Base-by-base conservation (phyloP, 345 rosid species). In the Hirschfeldia incana region DNA sequence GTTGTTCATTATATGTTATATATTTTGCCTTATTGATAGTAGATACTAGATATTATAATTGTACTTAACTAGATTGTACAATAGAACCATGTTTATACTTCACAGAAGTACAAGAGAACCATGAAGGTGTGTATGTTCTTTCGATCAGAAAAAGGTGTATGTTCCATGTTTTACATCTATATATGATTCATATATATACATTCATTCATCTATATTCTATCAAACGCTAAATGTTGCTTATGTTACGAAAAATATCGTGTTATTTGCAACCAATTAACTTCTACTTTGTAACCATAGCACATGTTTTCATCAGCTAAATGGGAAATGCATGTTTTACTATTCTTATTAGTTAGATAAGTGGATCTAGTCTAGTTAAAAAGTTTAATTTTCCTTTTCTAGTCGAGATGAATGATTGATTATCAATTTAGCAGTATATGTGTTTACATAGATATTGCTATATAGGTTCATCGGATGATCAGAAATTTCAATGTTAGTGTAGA, bases 141-240 rank as follows among this genome's bases (percentile, higher is more conserved):
- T 21, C 21, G 21, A 21, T 21, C 21, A 21, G 21, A 61, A 6
- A 46, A 15, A 59, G 8, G 8, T 44, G 11, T 5, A 42, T 11
- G 26, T 55, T 57, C 15, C 49, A 32, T 30, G 6, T 8, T 37
- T 39, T 65, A 12, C 27, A 21, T 21, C 21, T 21, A 58, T 51
- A 66, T 44, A 29, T 2, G 9, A 12, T 49, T 27, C 59, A 21
- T 21, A 39, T 28, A 1, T 53, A 34, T 27, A 65, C 9, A 49
- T 39, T 34, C 49, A 42, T 27, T n/a, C 65, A 57, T 34, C 7
- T 28, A 57, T 67, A 66, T 44, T 29, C 13, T 59, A 72, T 42
- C 68, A 58, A 71, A 44, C 16, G 42, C 59, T 21, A 49, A 13
- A 53, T 66, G 21, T 75, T 37, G 66, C 8, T 66, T 30, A 32